phyloP scores from a whole-genome alignment of 495 filamentous ascomycete species.

The Trichoderma parareesei region DNA sequence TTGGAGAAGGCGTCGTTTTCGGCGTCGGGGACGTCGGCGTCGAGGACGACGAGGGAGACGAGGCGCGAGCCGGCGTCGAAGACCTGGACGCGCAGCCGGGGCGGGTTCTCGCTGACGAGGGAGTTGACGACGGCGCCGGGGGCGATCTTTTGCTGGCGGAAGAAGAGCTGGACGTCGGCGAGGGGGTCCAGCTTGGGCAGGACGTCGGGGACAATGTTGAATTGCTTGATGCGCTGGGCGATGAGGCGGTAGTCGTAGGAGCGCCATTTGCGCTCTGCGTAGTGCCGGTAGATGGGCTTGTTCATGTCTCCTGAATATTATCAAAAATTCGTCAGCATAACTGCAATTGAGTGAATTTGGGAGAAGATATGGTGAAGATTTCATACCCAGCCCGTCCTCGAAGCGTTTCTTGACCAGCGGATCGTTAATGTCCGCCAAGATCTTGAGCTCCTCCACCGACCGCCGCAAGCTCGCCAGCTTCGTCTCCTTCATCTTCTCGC shows the following conservation, averaged over 20 bases:
- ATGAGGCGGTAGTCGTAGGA: slow-evolving; percentile 61
- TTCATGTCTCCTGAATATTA: slow-evolving; percentile 70
- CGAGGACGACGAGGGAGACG: slow-evolving; percentile 75
- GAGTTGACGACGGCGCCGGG: slow-evolving; percentile 76
- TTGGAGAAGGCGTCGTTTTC: slow-evolving; percentile 70
- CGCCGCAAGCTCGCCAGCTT: slow-evolving; percentile 61
- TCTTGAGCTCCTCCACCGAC: slow-evolving; percentile 73
- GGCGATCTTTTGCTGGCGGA: slow-evolving; percentile 53
- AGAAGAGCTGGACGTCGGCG: slow-evolving; percentile 71
- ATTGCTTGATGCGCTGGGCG: slow-evolving; percentile 79
- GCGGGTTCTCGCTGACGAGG: slow-evolving; percentile 54
- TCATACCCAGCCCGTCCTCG: slow-evolving; percentile 81
- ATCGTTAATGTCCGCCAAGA: slow-evolving; percentile 92
- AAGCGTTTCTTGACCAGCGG: slow-evolving; percentile 89
- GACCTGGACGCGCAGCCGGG: slow-evolving; percentile 71
- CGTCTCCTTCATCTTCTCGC: slow-evolving; percentile 53
- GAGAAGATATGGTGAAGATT: slow-evolving; percentile 8
- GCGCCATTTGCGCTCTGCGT: slow-evolving; percentile 83
- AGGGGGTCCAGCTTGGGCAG: slow-evolving; percentile 73
- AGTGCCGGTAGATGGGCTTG: slow-evolving; percentile 90
- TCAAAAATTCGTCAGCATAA: slow-evolving; percentile 9
- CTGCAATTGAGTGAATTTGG: not conserved
- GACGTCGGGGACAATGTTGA: slow-evolving; percentile 89
- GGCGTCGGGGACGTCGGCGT: slow-evolving; percentile 80
- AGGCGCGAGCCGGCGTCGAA: slow-evolving; percentile 76